Base-by-base conservation (phyloP, 345 rosid species). In the Citrus medica region DNA sequence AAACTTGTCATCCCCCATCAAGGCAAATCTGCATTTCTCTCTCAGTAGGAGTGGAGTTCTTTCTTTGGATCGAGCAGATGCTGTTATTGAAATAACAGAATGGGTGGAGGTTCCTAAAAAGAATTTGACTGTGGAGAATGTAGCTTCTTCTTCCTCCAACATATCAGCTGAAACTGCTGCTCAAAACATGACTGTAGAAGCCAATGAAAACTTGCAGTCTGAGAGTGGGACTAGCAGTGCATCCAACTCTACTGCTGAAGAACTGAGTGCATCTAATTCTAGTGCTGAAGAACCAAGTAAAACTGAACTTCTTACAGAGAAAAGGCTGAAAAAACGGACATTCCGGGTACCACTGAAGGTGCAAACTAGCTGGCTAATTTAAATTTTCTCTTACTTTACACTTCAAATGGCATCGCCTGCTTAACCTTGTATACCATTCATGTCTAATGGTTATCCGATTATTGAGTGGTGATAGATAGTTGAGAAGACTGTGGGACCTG, bases 51-150 rank as follows among this genome's bases (percentile, higher is more conserved):
- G 97, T 84, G 99, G 98, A 67, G 78, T 97, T 84, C 87, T 97
- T 74, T 89, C 90, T 74, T 85, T 97, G 81, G 98, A 97, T 83
- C 86, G 97, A 72, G 98, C 93, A 83, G 98, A 97, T 74, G 99
- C 97, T 81, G 93, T 91, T 62, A 76, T 97, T 85, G 98, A 97
- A 84, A 85, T 94, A 85, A 88, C 96, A 33, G 99, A 97, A 79
- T 97, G 99, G 99, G 95, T 94, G 73, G 98, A 97, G 76, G 96
- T 97, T 75, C 97, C 97, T 58, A 94, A 84, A 87, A 93, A 87
- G 88, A 94, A 88, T 69, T 78, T 87, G 71, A 89, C 92, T 4
- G 17, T 88, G 63, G 97, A 89, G 76, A 94, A 90, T 86, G 72
- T 89, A 72, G 87, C 93, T 32, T 82, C 86, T 75, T 60, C 94